These are phyloP conservation scores for Fusarium tupiense DNA, from an alignment of 2,329 filamentous ascomycete genomes.

Conservation along the genomic window DNA sequence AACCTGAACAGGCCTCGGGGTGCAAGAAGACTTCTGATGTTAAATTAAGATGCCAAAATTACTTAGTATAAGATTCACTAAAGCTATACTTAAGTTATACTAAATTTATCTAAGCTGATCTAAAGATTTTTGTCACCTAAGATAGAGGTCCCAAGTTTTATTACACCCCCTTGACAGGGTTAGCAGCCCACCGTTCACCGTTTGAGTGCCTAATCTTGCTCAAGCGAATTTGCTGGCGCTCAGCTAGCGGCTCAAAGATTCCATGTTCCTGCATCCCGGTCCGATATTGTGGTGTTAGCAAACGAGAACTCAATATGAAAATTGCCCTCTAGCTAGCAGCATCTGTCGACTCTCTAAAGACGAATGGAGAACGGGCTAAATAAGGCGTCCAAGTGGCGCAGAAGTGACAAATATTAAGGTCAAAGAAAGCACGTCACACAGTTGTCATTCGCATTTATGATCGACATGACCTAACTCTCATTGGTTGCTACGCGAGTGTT, in stretches of 20 bases:
- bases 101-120: too few species aligned
- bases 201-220: constrained; percentile 12
- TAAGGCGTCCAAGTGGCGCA: neutral
- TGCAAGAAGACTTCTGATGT: too few species aligned
- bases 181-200: constrained; percentile 9
- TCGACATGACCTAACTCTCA: neutral
- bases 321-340: neutral
- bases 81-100: too few species aligned
- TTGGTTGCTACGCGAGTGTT: neutral
- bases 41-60: too few species aligned
- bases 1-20: constrained; percentile 7
- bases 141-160: too few species aligned
- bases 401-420: neutral
- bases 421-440: neutral
- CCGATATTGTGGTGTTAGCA: constrained; percentile 6
- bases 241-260: constrained; percentile 8
- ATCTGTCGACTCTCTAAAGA: neutral
- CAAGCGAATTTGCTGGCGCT: neutral
- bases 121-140: too few species aligned
- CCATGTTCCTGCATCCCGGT: constrained; percentile 36
- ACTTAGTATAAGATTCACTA: too few species aligned
- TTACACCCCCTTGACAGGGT: too few species aligned
- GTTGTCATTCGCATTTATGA: neutral
- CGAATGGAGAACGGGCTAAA: neutral
- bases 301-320: constrained; percentile 2